Conservation (phyloP, 1,139 yeast species). For the Kurtzmaniella quercitrusa region DNA sequence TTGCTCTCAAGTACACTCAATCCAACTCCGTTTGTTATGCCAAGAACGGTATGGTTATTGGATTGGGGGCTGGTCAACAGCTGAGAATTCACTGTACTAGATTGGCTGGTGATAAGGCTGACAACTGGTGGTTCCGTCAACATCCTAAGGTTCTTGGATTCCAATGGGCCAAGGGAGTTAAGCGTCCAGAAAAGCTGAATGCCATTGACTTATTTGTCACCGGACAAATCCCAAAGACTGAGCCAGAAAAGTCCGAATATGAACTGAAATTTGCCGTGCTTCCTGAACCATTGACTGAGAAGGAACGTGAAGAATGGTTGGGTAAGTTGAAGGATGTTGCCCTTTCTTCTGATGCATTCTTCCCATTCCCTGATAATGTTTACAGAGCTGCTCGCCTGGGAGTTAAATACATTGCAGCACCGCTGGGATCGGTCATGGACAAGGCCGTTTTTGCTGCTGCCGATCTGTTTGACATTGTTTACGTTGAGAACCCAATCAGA, state of each 20-base stretch:
- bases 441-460: slow-evolving; percentile 95
- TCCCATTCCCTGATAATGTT: slow-evolving; percentile 99
- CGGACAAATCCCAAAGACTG: slow-evolving; percentile 83
- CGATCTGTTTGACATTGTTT: slow-evolving; percentile 79
- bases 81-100: slow-evolving; percentile 98
- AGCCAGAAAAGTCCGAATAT: slow-evolving; percentile 91
- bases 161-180: slow-evolving; percentile 97
- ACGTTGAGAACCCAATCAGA: slow-evolving; percentile 94
- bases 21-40: slow-evolving; percentile 98
- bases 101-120: slow-evolving; percentile 98
- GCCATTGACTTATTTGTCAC: slow-evolving; percentile 94
- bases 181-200: slow-evolving; percentile 97
- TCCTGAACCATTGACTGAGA: slow-evolving; percentile 77
- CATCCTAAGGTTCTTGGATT: slow-evolving; percentile 89
- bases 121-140: slow-evolving; percentile 99
- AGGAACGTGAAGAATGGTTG: slow-evolving; percentile 88
- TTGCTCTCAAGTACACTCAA: slow-evolving; percentile 95
- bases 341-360: slow-evolving; percentile 93
- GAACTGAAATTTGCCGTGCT: slow-evolving; percentile 80
- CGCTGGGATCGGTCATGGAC: slow-evolving; percentile 97
- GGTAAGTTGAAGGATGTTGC: slow-evolving; percentile 78
- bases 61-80: slow-evolving; percentile 99
- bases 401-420: slow-evolving; percentile 93
- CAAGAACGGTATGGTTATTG: slow-evolving; percentile 97
- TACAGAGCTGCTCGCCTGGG: slow-evolving; percentile 97